phyloP scores from a whole-genome alignment of 1,284 basidiomycete species.

The Ustanciosporium gigantosporum region DNA sequence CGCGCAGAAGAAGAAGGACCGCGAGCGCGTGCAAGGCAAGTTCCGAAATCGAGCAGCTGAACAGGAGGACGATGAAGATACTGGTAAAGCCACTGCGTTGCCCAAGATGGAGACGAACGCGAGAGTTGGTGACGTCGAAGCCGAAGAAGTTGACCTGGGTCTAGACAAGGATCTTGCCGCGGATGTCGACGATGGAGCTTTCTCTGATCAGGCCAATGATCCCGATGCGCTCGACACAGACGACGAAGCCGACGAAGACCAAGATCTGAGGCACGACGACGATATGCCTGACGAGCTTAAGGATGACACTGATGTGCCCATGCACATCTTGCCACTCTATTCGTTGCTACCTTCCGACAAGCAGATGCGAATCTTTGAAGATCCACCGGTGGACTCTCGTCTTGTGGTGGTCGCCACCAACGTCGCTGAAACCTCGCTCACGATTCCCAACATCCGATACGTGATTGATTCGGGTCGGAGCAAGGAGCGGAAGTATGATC shows the following conservation, averaged over 20 bases:
- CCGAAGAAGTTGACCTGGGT: conserved; percentile 80
- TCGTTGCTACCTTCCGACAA: conserved; percentile 73
- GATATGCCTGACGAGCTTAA: conserved; percentile 44
- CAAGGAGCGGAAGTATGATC: conserved; percentile 78
- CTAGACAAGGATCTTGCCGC: conserved; percentile 63
- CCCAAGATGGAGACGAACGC: conserved; percentile 20
- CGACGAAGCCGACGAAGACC: conserved; percentile 23
- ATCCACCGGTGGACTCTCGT: conserved; percentile 69
- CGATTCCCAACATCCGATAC: conserved; percentile 76
- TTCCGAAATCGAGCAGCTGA: conserved; percentile 5
- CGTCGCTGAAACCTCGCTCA: conserved; percentile 78
- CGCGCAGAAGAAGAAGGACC: conserved; percentile 62
- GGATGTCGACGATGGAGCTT: conserved; percentile 63
- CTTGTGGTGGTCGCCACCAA: conserved; percentile 77
- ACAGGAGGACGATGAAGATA: conserved; percentile 48
- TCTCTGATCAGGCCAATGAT: conserved; percentile 61
- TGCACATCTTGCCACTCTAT: conserved; percentile 74
- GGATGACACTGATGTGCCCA: conserved; percentile 47
- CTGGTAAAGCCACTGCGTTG: conserved; percentile 31
- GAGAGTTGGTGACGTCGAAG: conserved; percentile 67
- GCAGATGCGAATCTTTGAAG: conserved; percentile 74
- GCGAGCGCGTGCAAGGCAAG: conserved; percentile 16
- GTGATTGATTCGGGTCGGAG: conserved; percentile 77
- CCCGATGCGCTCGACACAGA: conserved; percentile 60
- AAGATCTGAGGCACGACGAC: conserved; percentile 43